Base-by-base conservation (phyloP, 805 yeast genomes). In the Metschnikowia rubicola region DNA sequence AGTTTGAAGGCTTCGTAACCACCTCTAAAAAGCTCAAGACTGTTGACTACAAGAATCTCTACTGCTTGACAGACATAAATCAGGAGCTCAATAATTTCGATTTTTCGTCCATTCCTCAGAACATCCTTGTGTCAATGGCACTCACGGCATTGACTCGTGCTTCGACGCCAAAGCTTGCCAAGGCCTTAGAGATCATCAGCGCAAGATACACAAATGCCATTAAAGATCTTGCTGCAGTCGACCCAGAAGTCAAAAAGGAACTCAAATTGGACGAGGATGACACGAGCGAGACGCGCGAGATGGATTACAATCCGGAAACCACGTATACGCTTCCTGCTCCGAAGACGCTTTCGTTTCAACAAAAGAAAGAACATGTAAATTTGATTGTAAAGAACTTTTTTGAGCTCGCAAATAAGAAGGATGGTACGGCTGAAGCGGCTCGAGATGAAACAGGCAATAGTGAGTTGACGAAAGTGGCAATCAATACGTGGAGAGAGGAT, bases 21-120 rank as follows among this genome's bases (percentile, higher is more conserved):
- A 53, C 65, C 1, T 41, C 65, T 13, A 68, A 64, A 37, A 63
- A 59, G 34, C 33, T 71, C 11, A 64, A 60, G 39, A 43, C 60
- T 6, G 41, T 61, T 15, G 75, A 70, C 54, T 88, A 84, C 62
- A 77, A 84, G 43, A 71, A 83, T 12, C 67, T 91, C 36, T 94
- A 80, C 62, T 79, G 84, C 28, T 73, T 92, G 48, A 83, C 86
- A 11, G 81, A 79, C 35, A 69, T 81, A 30, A 66, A 70, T 35
- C 81, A 84, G 58, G 83, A 83, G 41, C 68, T 88, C 48, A 75
- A 80, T 30, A 75, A 75, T 34, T 85, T 88, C 60, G 92, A 92
- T 62, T 78, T 88, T 46, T 74, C 88, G 2, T 68, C 79, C 9
- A 68, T 94, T 8, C 85, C 94, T 5, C 77, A 77, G 19, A 80